Evolutionary conservation across 371 early-diverging fungal species (phyloP), one percentile per base, ranked within the genome.

Genomic region (Mucor plumbeus): DNA sequence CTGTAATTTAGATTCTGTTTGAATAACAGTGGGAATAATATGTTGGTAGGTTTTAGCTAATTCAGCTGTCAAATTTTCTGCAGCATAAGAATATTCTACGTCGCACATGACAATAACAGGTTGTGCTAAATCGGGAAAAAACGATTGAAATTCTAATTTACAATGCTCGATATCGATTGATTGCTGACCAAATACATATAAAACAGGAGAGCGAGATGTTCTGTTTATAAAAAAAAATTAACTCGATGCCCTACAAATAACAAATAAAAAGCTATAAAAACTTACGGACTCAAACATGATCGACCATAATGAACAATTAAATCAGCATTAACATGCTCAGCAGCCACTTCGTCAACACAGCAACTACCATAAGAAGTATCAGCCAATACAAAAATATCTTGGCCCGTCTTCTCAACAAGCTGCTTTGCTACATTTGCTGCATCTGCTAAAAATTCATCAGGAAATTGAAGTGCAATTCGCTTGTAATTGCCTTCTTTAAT

Each of bases 301-400:
- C 91, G 88, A 6, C 98, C 98, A 80, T 92, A 98, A 74, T 98
- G 98, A 35, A 98, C 87, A 41, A 98, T 86, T 19, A 92, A 68
- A 61, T 97, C 94, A 5, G 95, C 90, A 15, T 78, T 66, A 47
- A 89, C 90, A 76, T 98, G 98, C 74, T 91, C 87, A 13, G 96
- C 97, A 21, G 98, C 97, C 1, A 98, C 93, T 71, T 95, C 95
- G 71, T 98, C 98, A 1, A 96, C 95, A 77, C 98, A 98, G 76
- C 98, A 98, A 74, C 96, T 95, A 59, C 97, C 97, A 69, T 94
- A 96, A 11, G 97, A 93, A 0, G 98, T 97, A 71, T 98, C 98
- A 8, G 95, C 98, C 36, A 98, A 76, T 15, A 97, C 83, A 69
- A 85, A 94, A 21, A 92, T 72, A 7, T 80, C 69, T n/a, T 79